Percentiles rank a stretch among this genome's conserved stretches.
phyloP scores from a whole-genome alignment of 805 yeast species.

The Yarrowia sp. region DNA sequence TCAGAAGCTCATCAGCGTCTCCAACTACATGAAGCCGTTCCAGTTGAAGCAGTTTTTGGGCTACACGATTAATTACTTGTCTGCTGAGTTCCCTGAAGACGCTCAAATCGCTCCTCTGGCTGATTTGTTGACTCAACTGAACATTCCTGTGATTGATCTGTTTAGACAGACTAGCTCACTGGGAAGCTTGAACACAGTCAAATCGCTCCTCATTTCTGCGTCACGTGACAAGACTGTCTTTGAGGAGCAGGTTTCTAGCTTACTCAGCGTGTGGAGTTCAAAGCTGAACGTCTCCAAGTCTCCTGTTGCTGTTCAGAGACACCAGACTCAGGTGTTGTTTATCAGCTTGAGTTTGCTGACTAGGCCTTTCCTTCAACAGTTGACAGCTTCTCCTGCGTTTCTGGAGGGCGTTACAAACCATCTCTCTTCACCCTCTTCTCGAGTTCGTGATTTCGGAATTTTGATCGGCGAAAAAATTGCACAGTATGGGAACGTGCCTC shows the following conservation, averaged over 20 bases:
- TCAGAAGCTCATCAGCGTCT: background rate
- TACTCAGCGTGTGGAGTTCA: conserved; percentile 41
- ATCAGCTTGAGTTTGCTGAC: conserved; percentile 31
- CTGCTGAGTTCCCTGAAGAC: background rate
- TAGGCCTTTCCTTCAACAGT: background rate
- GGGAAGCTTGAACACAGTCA: background rate
- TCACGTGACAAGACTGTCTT: background rate
- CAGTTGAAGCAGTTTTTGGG: background rate
- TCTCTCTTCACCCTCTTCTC: conserved; percentile 28
- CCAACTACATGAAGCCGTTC: background rate
- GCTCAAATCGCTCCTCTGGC: background rate
- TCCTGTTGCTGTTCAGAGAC: conserved; percentile 47
- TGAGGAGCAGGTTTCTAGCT: background rate
- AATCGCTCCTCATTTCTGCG: background rate
- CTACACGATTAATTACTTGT: background rate
- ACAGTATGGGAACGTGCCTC: conserved; percentile 35
- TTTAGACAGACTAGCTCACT: background rate
- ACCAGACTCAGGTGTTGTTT: conserved; percentile 49
- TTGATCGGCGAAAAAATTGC: conserved; percentile 32
- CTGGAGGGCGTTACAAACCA: conserved; percentile 32
- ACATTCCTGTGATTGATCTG: background rate
- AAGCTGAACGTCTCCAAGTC: conserved; percentile 42
- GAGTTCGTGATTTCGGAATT: conserved; percentile 32
- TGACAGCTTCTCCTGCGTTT: conserved; percentile 33
- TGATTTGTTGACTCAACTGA: background rate